A percentile compares a stretch with the other conserved stretches of the same genome.
Conservation (phyloP, 2,329 filamentous ascomycete species). For the Sclerotinia subarctica region DNA sequence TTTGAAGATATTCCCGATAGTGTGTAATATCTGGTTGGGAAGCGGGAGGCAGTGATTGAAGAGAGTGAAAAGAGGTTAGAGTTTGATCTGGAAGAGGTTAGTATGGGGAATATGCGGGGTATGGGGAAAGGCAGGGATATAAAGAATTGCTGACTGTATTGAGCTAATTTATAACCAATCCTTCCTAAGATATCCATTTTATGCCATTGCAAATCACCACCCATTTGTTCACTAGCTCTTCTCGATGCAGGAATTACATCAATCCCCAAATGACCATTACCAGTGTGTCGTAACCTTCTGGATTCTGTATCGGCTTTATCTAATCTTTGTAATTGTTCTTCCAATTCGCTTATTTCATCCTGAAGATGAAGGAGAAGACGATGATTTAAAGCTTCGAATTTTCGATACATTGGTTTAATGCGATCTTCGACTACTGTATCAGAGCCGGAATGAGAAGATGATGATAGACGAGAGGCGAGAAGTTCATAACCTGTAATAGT, state of each 20-base stretch:
- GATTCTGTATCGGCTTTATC: conserved; percentile 57
- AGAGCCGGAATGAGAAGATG: conserved; percentile 24
- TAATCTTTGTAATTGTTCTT: conserved; percentile 69
- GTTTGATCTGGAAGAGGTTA: conserved; percentile 49
- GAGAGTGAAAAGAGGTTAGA: conserved; percentile 55
- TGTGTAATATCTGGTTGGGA: conserved; percentile 48
- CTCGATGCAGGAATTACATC: conserved; percentile 57
- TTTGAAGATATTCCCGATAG: conserved; percentile 55
- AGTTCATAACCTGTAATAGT: conserved; percentile 60
- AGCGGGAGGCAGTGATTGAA: conserved; percentile 50
- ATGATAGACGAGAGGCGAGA: conserved; percentile 54
- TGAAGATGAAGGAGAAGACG: conserved; percentile 79
- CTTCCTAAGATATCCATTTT: conserved; percentile 59
- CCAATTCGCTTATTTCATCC: conserved; percentile 77
- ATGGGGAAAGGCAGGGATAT: not conserved
- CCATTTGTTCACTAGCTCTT: conserved; percentile 49
- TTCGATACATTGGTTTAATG: conserved; percentile 68
- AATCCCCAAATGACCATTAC: conserved; percentile 11
- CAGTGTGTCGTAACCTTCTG: conserved; percentile 23
- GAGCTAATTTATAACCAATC: conserved; percentile 62
- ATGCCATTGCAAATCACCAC: conserved; percentile 56
- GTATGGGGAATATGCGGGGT: not conserved
- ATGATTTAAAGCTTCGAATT: conserved; percentile 79
- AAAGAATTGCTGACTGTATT: conserved; percentile 57
- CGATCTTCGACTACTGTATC: conserved; percentile 28